Percentiles rank a stretch among this genome's conserved stretches.
These are phyloP conservation scores for Neltuma alba DNA, from an alignment of 306 rosid species.

Conservation along the genomic window DNA sequence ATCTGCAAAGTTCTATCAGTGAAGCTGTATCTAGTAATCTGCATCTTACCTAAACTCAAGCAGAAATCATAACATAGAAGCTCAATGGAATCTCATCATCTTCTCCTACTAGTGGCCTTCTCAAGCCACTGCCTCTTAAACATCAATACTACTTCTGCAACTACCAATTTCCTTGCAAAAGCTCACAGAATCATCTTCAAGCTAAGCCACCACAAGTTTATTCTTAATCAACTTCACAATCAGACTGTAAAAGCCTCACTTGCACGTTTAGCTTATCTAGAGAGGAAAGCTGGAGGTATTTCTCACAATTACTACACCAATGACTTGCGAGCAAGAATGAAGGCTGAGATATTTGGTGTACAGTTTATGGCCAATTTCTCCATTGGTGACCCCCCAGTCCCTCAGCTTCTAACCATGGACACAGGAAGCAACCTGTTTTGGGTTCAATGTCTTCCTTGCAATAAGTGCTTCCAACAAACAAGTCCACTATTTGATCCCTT, in stretches of 20 bases:
- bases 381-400: slow-evolving; percentile 28
- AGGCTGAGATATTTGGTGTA: neutral
- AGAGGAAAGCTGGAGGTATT: neutral
- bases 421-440: slow-evolving; percentile 30
- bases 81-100: neutral
- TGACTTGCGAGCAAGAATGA: neutral
- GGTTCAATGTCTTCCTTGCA: slow-evolving; percentile 39
- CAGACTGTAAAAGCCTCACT: neutral
- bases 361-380: slow-evolving; percentile 22
- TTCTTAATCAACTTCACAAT: neutral
- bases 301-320: neutral
- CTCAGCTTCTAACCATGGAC: slow-evolving; percentile 31
- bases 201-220: neutral
- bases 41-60: neutral
- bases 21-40: neutral
- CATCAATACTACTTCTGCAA: neutral
- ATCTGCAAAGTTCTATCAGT: neutral
- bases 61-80: neutral
- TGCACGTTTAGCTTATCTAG: neutral
- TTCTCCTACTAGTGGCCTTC: neutral
- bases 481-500: slow-evolving; percentile 29
- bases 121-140: neutral
- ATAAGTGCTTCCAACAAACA: slow-evolving; percentile 17
- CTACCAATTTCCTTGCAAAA: neutral
- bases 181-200: neutral